Evolutionary conservation across 2,329 filamentous ascomycete species (phyloP).

Genomic region (Cladosporium phlei): DNA sequence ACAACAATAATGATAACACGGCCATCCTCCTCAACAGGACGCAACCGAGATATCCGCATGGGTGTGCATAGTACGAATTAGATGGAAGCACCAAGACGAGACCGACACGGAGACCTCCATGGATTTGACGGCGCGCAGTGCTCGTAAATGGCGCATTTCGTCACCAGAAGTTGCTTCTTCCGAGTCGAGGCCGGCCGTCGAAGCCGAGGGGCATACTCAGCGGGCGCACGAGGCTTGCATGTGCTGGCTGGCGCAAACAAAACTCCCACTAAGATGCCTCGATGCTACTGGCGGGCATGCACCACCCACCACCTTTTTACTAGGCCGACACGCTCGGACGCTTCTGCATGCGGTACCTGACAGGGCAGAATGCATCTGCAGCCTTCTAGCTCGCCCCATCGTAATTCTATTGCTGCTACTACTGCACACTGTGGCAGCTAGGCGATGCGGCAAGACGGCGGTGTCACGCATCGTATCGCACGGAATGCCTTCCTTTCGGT

Average conservation of each 20-base stretch:
- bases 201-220: constrained; percentile 8
- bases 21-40: no score
- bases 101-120: neutral
- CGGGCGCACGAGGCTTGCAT: constrained; percentile 9
- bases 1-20: constrained; percentile 2
- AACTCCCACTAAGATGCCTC: no score
- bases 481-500: constrained; percentile 5
- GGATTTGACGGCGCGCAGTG: constrained; percentile 6
- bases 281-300: no score
- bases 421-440: neutral
- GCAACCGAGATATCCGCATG: neutral
- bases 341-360: constrained; percentile 10
- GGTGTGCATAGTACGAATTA: neutral
- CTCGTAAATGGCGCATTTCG: constrained; percentile 13
- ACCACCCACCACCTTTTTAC: no score
- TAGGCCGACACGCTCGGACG: neutral
- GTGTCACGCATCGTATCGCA: constrained; percentile 7
- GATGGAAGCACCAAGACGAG: neutral
- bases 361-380: constrained; percentile 5
- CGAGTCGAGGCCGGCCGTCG: constrained; percentile 1
- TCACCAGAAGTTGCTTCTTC: constrained; percentile 6
- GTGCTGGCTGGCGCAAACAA: no score
- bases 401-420: no score
- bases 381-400: constrained; percentile 13
- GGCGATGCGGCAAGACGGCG: constrained; percentile 6